Conservation (phyloP, 2,329 filamentous ascomycete species). For the Fusarium anguioides region DNA sequence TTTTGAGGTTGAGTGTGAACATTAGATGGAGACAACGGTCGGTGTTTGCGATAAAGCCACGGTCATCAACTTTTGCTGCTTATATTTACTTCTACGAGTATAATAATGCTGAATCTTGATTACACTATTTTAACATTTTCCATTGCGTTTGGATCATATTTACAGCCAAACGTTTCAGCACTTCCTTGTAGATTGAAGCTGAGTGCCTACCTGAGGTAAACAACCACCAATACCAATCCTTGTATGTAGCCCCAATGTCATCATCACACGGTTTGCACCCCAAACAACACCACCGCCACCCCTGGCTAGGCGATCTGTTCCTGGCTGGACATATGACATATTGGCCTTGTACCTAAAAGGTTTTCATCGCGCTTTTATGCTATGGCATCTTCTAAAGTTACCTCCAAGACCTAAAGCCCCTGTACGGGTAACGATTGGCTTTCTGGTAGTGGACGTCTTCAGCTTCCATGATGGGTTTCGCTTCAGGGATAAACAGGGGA, state of each 20-base stretch:
- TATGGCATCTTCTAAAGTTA: neutral
- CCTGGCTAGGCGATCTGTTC: constrained; percentile 25
- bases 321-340: constrained; percentile 26
- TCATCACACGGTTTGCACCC: constrained; percentile 15
- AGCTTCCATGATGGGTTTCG: constrained; percentile 12
- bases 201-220: neutral
- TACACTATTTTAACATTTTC: neutral
- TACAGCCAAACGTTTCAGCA: neutral
- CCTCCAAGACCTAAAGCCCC: neutral
- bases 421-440: neutral
- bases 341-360: neutral
- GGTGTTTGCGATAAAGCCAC: neutral
- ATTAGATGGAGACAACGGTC: neutral
- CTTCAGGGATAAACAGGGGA: constrained; percentile 16
- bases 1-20: constrained; percentile 8
- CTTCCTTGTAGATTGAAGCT: no score
- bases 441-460: neutral
- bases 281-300: neutral
- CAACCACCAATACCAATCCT: neutral
- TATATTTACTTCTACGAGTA: neutral
- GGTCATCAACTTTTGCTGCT: neutral
- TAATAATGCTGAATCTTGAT: neutral
- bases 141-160: neutral
- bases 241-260: constrained; percentile 2
- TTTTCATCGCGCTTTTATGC: neutral